Conservation (phyloP, 2,329 filamentous ascomycete genomes). For the Alternaria brassicae region DNA sequence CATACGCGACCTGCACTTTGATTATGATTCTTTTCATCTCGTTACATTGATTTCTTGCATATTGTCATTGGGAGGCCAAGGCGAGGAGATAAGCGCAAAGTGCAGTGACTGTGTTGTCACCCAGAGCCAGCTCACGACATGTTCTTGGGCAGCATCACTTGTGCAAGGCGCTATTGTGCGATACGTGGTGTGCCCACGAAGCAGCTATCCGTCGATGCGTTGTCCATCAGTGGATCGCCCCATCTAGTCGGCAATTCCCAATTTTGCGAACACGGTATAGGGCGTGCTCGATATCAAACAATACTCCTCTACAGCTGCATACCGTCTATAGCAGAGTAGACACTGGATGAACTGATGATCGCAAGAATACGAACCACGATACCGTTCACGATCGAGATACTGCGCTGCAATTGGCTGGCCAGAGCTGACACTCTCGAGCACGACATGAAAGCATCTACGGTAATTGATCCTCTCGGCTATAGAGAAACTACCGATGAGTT, state of each 20-base stretch:
- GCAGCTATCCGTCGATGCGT: constrained; percentile 25
- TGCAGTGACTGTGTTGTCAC: constrained; percentile 20
- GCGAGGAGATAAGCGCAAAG: constrained; percentile 35
- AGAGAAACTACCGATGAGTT: constrained; percentile 9
- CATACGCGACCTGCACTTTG: constrained; percentile 6
- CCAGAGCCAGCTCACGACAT: constrained; percentile 14
- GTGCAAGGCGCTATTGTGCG: constrained; percentile 27
- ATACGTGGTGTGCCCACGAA: constrained; percentile 23
- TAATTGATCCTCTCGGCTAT: constrained; percentile 5
- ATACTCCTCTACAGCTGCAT: neutral
- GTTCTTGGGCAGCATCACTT: constrained; percentile 24
- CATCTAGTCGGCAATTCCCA: neutral
- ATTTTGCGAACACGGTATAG: neutral
- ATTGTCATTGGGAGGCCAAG: neutral
- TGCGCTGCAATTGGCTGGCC: neutral
- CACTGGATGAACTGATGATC: neutral
- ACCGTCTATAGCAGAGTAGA: neutral
- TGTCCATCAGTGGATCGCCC: constrained; percentile 14
- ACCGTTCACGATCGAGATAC: neutral
- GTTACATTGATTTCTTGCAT: neutral
- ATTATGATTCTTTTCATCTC: neutral
- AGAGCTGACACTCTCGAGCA: neutral
- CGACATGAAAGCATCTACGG: neutral
- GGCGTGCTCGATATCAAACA: neutral
- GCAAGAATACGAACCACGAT: neutral